Evolutionary conservation across 2,329 filamentous ascomycete genomes (phyloP), one percentile per base, ranked within the genome.

Genomic region (Neonectria hederae): DNA sequence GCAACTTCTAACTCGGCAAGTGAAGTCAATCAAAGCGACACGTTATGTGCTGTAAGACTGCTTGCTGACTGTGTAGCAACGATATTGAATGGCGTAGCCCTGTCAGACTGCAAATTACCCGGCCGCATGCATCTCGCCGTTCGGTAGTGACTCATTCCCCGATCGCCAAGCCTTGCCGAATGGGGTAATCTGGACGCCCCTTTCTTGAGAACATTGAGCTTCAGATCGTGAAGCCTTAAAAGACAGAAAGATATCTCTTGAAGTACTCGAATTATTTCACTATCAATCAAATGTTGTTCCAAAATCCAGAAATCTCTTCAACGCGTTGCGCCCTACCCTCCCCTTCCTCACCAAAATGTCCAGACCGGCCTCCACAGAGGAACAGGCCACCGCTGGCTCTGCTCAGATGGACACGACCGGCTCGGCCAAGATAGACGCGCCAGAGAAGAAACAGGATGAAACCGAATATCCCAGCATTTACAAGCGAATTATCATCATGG

Each of bases 401-500:
- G 9, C 13, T 19, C n/a, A 9, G 32, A 5, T 35, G 24, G 24
- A 68, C 71, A 8, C 24, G 5, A 48, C 55, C 0, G 24, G 54
- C 46, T 63, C 62, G 22, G 10, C 22, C 32, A 21, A 7, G 24
- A 21, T 1, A 30, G 30, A 0, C 32, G 26, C 5, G 52, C 42
- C 51, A 19, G 49, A 0, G 58, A 65, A 14, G 28, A 32, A 51
- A 10, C 4, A 51, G n/a, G 28, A 32, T 21, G 54, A 60, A 1
- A 35, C 57, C 8, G 69, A 65, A n/a, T 70, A 74, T 46, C 66
- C 68, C 3, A 69, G 60, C 13, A 65, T 68, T 21, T 35, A 62
- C 5, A 74, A 72, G 17, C 73, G 77, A 21, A 55, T 45, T 2
- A 49, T 80, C 30, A 79, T 81, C 30, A 75, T 73, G 17, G 54